Percentiles rank a stretch among this genome's conserved stretches.
Evolutionary conservation across 257 asterid genomes (phyloP).

Genomic region (Solanum rostratum): DNA sequence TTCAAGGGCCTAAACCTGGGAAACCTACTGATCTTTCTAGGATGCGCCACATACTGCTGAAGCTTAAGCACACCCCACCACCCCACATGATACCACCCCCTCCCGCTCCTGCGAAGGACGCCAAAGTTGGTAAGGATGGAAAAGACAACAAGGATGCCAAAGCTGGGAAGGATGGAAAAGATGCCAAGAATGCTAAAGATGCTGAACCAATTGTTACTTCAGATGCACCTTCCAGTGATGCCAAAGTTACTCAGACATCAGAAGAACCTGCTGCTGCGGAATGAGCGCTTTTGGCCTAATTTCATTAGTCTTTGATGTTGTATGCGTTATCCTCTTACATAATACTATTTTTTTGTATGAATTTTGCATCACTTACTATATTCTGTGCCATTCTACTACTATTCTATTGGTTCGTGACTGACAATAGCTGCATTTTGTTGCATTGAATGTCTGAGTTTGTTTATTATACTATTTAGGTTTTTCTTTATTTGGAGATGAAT

Average conservation of each 20-base stretch:
- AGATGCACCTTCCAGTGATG: neutral
- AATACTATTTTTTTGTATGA: neutral
- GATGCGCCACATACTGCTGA: constrained; percentile 85
- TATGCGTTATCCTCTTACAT: neutral
- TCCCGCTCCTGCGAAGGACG: constrained; percentile 54
- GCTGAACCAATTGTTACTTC: constrained; percentile 15
- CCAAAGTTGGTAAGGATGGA: constrained; percentile 44
- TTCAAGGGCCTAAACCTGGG: constrained; percentile 97
- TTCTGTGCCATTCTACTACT: neutral
- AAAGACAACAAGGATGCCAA: constrained; percentile 35
- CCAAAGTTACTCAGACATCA: constrained; percentile 16
- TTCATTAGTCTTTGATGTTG: neutral
- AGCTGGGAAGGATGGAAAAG: constrained; percentile 24
- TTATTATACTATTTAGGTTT: neutral
- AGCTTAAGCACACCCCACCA: constrained; percentile 94
- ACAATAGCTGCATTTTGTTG: neutral
- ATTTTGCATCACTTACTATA: neutral
- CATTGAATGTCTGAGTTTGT: neutral
- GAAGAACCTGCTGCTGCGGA: constrained; percentile 31
- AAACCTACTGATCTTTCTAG: constrained; percentile 96
- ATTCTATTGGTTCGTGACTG: neutral
- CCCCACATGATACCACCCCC: constrained; percentile 95
- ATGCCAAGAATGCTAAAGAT: constrained; percentile 17
- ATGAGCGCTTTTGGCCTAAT: neutral
- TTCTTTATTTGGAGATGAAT: neutral